These are phyloP conservation scores for Priceomyces castillae DNA, from an alignment of 805 yeast genomes.

Conservation along the genomic window DNA sequence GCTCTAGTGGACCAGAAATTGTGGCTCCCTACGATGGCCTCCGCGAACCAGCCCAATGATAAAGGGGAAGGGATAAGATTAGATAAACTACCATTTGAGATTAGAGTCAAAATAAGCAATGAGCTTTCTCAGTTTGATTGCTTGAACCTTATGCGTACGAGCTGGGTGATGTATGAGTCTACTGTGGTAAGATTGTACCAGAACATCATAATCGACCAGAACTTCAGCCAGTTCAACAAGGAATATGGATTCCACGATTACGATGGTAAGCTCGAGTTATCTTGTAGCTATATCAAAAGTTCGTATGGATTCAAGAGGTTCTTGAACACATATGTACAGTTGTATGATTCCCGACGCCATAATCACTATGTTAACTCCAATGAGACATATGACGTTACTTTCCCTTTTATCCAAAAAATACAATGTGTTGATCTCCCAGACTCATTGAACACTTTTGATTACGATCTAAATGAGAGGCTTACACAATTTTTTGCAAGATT, in stretches of 20 bases:
- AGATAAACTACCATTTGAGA: constrained; percentile 37
- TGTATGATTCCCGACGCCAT: constrained; percentile 5
- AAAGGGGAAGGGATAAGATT: constrained; percentile 8
- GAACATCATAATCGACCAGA: constrained; percentile 37
- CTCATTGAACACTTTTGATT: constrained; percentile 36
- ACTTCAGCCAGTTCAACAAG: constrained; percentile 32
- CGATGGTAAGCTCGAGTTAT: constrained; percentile 6
- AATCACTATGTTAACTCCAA: constrained; percentile 2
- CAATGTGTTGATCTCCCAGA: constrained; percentile 41
- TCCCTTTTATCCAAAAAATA: constrained; percentile 21
- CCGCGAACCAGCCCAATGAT: background rate
- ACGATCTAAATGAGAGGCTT: constrained; percentile 25
- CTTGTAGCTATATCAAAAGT: constrained; percentile 34
- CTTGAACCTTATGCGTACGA: constrained; percentile 28
- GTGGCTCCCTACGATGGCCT: background rate
- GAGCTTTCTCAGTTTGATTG: constrained; percentile 39
- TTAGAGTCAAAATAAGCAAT: constrained; percentile 29
- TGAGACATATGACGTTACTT: background rate
- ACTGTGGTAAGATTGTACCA: constrained; percentile 38
- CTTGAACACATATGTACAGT: constrained; percentile 15
- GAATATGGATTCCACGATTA: constrained; percentile 16
- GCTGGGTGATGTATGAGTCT: constrained; percentile 26
- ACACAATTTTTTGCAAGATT: constrained; percentile 24
- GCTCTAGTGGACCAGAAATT: background rate
- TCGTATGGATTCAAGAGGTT: constrained; percentile 40